Evolutionary conservation across 2,329 filamentous ascomycete species (phyloP).

Genomic region (Hypoxylon sp.): DNA sequence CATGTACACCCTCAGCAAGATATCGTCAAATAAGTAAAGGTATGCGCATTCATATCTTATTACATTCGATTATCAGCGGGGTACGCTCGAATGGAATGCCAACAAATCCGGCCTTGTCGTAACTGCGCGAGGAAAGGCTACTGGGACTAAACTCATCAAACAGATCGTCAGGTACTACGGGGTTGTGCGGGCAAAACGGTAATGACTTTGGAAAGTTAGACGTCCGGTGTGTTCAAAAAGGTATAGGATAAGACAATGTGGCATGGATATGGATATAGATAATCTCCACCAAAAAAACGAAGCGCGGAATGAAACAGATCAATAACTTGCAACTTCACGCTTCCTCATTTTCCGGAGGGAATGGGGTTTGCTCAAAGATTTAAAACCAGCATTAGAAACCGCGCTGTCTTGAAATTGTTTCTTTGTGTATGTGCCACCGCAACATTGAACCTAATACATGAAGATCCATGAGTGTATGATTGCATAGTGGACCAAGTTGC

Average conservation of each 20-base stretch:
- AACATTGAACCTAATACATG: conserved; percentile 29
- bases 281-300: conserved; percentile 32
- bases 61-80: conserved; percentile 21
- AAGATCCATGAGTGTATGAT: conserved; percentile 14
- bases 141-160: conserved; percentile 13
- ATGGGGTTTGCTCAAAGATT: conserved; percentile 15
- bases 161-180: conserved; percentile 15
- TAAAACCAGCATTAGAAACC: conserved; percentile 25
- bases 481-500: conserved; percentile 30
- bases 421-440: conserved; percentile 35
- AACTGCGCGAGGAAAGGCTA: conserved; percentile 8
- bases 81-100: conserved; percentile 11
- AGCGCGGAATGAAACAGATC: conserved; percentile 37
- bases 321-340: conserved; percentile 25
- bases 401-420: conserved; percentile 36
- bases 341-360: conserved; percentile 23
- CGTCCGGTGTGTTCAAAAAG: conserved; percentile 9
- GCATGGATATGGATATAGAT: conserved; percentile 1
- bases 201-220: conserved; percentile 14
- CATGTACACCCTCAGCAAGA: not conserved
- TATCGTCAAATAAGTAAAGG: conserved; percentile 9
- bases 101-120: conserved; percentile 20
- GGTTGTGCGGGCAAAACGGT: conserved; percentile 15
- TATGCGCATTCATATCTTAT: conserved; percentile 9
- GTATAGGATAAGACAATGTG: not conserved